Evolutionary conservation across 2,329 filamentous ascomycete species (phyloP).

Genomic region (Albifimbria verrucaria): DNA sequence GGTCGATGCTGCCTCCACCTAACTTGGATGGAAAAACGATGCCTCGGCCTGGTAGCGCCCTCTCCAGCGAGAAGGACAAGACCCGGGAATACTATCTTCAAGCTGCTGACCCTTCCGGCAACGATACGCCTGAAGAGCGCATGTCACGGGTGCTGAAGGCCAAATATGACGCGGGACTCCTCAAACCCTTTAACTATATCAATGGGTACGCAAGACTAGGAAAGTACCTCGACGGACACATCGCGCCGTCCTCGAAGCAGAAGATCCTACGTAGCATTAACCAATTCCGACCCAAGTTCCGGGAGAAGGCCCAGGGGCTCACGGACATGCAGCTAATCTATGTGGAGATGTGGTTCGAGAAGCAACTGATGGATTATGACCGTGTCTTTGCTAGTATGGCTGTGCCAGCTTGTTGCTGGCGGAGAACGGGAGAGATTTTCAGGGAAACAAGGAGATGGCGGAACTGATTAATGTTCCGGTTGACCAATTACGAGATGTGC

Average conservation of each 20-base stretch:
- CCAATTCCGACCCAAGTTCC: slow-evolving; percentile 90
- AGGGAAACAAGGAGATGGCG: slow-evolving; percentile 97
- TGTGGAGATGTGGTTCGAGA: slow-evolving; percentile 99
- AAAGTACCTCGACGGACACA: slow-evolving; percentile 86
- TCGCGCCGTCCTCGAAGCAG: slow-evolving; percentile 77
- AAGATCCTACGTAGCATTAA: slow-evolving; percentile 91
- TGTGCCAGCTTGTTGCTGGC: slow-evolving; percentile 95
- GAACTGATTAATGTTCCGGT: slow-evolving; percentile 92
- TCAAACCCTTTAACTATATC: slow-evolving; percentile 98
- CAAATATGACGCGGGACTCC: slow-evolving; percentile 91
- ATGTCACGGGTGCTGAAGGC: slow-evolving; percentile 93
- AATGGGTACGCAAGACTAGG: slow-evolving; percentile 90
- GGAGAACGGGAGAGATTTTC: slow-evolving; percentile 94
- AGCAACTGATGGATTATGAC: slow-evolving; percentile 94
- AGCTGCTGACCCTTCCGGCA: slow-evolving; percentile 87
- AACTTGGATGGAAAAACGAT: slow-evolving; percentile 49
- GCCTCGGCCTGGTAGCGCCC: slow-evolving; percentile 57
- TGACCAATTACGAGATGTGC: slow-evolving; percentile 83
- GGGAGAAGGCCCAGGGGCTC: slow-evolving; percentile 87
- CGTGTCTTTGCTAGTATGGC: slow-evolving; percentile 99
- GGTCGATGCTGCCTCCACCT: slow-evolving; percentile 47
- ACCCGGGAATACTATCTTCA: slow-evolving; percentile 93
- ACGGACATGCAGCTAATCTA: slow-evolving; percentile 93
- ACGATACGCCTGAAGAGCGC: slow-evolving; percentile 81
- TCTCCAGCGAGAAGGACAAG: slow-evolving; percentile 69